Conservation (phyloP, 257 asterid genomes). For the Primulina tabacum region DNA sequence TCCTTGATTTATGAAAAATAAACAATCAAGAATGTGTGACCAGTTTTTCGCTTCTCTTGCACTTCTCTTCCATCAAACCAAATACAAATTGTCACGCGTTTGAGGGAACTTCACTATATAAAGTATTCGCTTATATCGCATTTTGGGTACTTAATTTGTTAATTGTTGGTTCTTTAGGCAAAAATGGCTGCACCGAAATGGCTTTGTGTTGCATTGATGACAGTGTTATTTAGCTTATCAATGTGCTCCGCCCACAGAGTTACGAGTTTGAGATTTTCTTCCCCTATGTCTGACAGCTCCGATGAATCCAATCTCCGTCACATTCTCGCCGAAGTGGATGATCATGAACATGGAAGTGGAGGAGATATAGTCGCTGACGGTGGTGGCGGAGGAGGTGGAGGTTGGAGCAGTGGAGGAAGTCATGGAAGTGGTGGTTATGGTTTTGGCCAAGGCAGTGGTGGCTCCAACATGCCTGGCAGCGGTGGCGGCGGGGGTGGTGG, state of each 20-base stretch:
- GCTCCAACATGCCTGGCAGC: not conserved
- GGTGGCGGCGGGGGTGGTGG: not conserved
- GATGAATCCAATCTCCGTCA: not conserved
- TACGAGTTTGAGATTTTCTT: not conserved
- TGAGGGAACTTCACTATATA: conserved; percentile 18
- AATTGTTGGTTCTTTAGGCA: not conserved
- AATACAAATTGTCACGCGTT: not conserved
- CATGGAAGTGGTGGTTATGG: not conserved
- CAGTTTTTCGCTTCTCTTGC: conserved; percentile 3
- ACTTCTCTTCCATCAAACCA: conserved; percentile 7
- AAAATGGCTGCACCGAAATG: conserved; percentile 27
- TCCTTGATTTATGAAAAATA: conserved; percentile 21
- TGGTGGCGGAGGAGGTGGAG: conserved; percentile 7
- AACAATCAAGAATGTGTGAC: not conserved
- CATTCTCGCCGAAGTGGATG: not conserved
- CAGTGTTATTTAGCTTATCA: conserved; percentile 21
- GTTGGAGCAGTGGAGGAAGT: conserved; percentile 1
- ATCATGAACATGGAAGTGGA: conserved; percentile 1
- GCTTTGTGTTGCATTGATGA: conserved; percentile 12
- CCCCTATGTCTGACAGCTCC: not conserved
- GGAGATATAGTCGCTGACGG: not conserved
- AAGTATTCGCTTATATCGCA: not conserved
- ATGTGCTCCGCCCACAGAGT: conserved; percentile 20
- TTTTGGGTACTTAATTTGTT: not conserved
- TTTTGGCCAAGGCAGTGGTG: conserved; percentile 7